Base-by-base conservation (phyloP, 805 yeast species). In the Candida taoyuanica region DNA sequence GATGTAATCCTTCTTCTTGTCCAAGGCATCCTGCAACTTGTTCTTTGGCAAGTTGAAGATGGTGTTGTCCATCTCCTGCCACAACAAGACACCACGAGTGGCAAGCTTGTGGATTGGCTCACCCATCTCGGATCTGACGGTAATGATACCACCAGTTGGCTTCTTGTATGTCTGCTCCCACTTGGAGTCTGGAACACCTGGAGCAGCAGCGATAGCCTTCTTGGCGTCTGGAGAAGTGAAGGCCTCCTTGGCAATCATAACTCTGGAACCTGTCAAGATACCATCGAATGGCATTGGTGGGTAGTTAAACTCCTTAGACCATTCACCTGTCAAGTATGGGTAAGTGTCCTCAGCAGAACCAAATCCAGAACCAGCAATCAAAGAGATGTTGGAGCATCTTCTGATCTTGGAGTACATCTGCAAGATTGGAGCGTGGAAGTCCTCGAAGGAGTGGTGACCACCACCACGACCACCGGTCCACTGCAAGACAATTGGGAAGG, bases 391-490 rank as follows among this genome's bases (percentile, higher is more conserved):
- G 34, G 85, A 59, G 56, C 88, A 82, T 68, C 87, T 83, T 76
- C 99, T 85, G 56, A 93, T 84, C 71, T 84, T 83, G 50, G 95
- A 71, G 68, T 93, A 93, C 91, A 93, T 93, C 65, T 87, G 96
- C 59, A 93, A 70, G 51, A 93, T 76, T 52, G 98, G 98, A 60
- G 89, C 91, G 66, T 93, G 98, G 93, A 91, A 88, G 70, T 93
- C 99, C 74, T 93, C 99, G 59, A 80, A 93, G 35, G 98, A 91
- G 67, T 93, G 99, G 65, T 93, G 99, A 60, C 99, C 99, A 76
- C 99, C 99, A 71, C 97, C 99, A 76, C 99, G 89, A 66, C 99
- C 99, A 76, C 98, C 98, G 43, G 99, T 93, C 99, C 99, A 93
- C 73, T 93, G 98, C 55, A 93, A 70, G 39, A 93, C 91, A 58